Evolutionary conservation across 495 filamentous ascomycete species (phyloP).

Genomic region (Zalerion maritima): DNA sequence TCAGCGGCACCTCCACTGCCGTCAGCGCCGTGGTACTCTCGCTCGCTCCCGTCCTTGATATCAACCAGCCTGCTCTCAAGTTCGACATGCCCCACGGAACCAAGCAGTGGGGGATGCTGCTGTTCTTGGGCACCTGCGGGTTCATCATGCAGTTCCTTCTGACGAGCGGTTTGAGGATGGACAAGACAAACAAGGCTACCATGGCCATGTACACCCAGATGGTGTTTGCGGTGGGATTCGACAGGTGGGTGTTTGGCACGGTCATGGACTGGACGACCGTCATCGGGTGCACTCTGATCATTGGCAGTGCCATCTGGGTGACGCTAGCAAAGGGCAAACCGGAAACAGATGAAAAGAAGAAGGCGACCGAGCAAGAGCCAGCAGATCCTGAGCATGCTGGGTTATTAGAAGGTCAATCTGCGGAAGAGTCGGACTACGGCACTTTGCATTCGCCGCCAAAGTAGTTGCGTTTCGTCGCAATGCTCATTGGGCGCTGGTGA

Average conservation of each 20-base stretch:
- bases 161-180: slow-evolving; percentile 63
- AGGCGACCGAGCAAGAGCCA: slow-evolving; percentile 3
- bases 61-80: slow-evolving; percentile 35
- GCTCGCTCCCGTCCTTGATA: slow-evolving; percentile 27
- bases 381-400: not conserved
- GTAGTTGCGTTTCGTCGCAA: not conserved
- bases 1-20: slow-evolving; percentile 53
- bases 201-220: slow-evolving; percentile 89
- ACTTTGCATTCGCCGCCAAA: not conserved
- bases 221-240: slow-evolving; percentile 76
- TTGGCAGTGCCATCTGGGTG: slow-evolving; percentile 70
- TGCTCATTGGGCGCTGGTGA: no score
- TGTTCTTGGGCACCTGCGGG: slow-evolving; percentile 57
- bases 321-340: slow-evolving; percentile 38
- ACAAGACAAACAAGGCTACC: slow-evolving; percentile 54
- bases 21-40: slow-evolving; percentile 46
- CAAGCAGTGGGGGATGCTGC: slow-evolving; percentile 56
- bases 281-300: slow-evolving; percentile 60
- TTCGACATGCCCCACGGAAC: slow-evolving; percentile 47
- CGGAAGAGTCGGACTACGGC: not conserved
- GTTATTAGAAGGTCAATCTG: not conserved
- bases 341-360: slow-evolving; percentile 5
- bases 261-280: slow-evolving; percentile 52
- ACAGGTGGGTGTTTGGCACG: slow-evolving; percentile 62
- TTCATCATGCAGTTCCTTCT: slow-evolving; percentile 80